These are phyloP conservation scores for Xanthoparmelia taractica DNA, from an alignment of 495 filamentous ascomycete species.

Conservation along the genomic window DNA sequence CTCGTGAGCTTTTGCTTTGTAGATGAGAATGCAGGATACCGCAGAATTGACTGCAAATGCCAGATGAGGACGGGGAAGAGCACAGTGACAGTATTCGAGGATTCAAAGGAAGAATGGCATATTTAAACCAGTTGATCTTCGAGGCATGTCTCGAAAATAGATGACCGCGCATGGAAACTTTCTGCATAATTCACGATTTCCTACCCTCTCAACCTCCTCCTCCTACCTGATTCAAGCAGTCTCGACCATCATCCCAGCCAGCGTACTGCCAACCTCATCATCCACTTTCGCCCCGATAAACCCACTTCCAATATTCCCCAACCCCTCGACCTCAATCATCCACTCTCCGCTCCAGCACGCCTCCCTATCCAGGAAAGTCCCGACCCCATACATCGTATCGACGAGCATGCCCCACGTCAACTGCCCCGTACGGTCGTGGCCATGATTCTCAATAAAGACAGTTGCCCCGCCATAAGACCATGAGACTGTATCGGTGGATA, in stretches of 20 bases:
- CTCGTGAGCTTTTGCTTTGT: too few relatives aligned
- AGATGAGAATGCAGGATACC: too few relatives aligned
- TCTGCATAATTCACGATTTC: neutral
- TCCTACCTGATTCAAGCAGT: neutral
- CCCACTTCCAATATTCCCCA: slow-evolving; percentile 8
- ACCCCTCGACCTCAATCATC: neutral
- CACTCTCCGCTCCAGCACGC: slow-evolving; percentile 4
- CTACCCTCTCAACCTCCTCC: neutral
- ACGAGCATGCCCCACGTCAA: slow-evolving; percentile 11
- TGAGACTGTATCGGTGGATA: neutral
- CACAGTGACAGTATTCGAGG: too few relatives aligned
- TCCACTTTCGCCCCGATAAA: neutral
- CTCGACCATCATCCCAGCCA: neutral
- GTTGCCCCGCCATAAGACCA: neutral
- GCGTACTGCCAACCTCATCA: neutral
- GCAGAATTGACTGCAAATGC: too few relatives aligned
- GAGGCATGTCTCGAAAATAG: neutral
- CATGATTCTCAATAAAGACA: slow-evolving; percentile 8
- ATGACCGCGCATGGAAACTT: neutral
- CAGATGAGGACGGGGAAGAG: too few relatives aligned
- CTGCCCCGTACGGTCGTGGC: neutral
- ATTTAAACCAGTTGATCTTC: too few relatives aligned
- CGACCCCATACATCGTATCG: slow-evolving; percentile 9
- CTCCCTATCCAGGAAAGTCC: neutral
- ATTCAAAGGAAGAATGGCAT: too few relatives aligned